Conservation (phyloP, 345 rosid species). For the Sisymbrium irio region DNA sequence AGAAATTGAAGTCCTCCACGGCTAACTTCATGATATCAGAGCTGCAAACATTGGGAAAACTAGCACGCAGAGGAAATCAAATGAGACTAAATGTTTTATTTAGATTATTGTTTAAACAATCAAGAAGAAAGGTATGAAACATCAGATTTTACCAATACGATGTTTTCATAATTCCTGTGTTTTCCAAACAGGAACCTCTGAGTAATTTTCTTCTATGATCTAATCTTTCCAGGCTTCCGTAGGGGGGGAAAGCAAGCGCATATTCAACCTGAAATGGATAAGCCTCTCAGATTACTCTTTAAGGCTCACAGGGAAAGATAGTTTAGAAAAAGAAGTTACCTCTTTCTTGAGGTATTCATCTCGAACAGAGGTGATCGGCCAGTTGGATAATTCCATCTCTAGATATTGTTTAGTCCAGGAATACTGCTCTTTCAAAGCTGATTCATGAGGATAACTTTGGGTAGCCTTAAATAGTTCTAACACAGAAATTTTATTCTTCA, state of each 20-base stretch:
- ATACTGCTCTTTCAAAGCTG: slow-evolving; percentile 44
- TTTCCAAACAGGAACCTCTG: slow-evolving; percentile 40
- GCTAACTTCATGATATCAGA: slow-evolving; percentile 62
- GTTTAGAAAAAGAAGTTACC: slow-evolving; percentile 36
- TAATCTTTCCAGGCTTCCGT: slow-evolving; percentile 55
- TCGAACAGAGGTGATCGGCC: slow-evolving; percentile 35
- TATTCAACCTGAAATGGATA: slow-evolving; percentile 55
- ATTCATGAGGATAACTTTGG: slow-evolving; percentile 55
- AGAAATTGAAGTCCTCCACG: slow-evolving; percentile 62
- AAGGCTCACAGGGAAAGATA: slow-evolving; percentile 4
- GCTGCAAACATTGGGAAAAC: slow-evolving; percentile 41
- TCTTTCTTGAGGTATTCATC: slow-evolving; percentile 35
- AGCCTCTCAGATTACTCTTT: neutral
- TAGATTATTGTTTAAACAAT: neutral
- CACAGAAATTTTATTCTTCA: slow-evolving; percentile 47
- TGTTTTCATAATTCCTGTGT: slow-evolving; percentile 51
- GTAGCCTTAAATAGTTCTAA: slow-evolving; percentile 70
- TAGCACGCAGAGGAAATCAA: slow-evolving; percentile 30
- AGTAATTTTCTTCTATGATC: slow-evolving; percentile 60
- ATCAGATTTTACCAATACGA: slow-evolving; percentile 48
- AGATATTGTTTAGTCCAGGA: slow-evolving; percentile 58
- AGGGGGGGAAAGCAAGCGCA: slow-evolving; percentile 52
- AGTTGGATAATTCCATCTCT: slow-evolving; percentile 42
- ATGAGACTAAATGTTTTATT: neutral
- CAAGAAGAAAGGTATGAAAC: neutral